phyloP scores from a whole-genome alignment of 2,329 filamentous ascomycete species.

The Aspergillus sclerotialis region DNA sequence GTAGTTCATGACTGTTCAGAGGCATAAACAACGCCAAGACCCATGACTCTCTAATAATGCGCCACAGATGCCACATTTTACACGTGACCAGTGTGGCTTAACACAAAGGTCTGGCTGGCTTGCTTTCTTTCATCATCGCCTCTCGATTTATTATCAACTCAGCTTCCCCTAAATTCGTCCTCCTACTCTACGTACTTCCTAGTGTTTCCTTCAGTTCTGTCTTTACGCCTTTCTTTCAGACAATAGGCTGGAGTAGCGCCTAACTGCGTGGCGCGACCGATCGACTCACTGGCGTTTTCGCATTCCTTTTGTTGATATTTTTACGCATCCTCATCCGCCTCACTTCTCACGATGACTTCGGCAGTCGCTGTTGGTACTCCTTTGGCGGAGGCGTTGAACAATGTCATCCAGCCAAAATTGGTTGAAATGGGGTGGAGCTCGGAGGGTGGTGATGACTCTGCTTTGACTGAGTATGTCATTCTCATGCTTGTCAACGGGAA shows the following conservation, averaged over 20 bases:
- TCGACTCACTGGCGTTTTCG: constrained; percentile 12
- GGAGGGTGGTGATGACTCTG: constrained; percentile 70
- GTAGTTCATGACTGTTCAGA: no score
- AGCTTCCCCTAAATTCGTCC: background rate
- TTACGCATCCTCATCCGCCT: constrained; percentile 6
- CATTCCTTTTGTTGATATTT: constrained; percentile 4
- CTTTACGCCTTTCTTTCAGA: background rate
- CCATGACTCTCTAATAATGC: no score
- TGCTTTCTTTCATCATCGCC: constrained; percentile 16
- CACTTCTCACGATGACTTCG: constrained; percentile 58
- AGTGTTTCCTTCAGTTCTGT: background rate
- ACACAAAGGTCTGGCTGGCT: no score
- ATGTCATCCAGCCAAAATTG: constrained; percentile 81
- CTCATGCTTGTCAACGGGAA: constrained; percentile 96
- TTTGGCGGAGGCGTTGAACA: constrained; percentile 74
- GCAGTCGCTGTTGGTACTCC: constrained; percentile 72
- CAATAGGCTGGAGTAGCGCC: background rate
- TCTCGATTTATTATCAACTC: constrained; percentile 1
- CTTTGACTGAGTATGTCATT: constrained; percentile 91
- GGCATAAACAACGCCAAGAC: no score
- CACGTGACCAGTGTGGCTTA: constrained; percentile 10
- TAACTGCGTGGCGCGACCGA: background rate
- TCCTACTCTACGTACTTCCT: background rate
- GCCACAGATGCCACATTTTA: background rate
- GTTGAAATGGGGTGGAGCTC: constrained; percentile 89